Evolutionary conservation across 345 rosid species (phyloP).

Genomic region (Microcos paniculata): DNA sequence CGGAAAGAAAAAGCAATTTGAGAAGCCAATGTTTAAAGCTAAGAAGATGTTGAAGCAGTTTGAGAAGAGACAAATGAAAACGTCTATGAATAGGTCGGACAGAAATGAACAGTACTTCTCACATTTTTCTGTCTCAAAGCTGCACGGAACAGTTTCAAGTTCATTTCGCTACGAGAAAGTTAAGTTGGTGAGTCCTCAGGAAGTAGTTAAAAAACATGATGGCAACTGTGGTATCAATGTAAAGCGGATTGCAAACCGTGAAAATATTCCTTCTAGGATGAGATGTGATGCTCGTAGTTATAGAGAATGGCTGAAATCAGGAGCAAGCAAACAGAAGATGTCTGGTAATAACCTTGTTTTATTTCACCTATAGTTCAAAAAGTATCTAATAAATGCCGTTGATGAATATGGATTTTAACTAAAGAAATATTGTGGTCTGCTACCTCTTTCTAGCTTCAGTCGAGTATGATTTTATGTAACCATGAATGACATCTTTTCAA

Average conservation of each 20-base stretch:
- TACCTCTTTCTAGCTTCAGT: neutral
- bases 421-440: neutral
- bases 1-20: neutral
- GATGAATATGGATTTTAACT: neutral
- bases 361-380: neutral
- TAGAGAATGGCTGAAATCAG: neutral
- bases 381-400: neutral
- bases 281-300: constrained; percentile 8
- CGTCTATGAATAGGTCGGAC: neutral
- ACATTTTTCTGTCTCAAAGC: neutral
- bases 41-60: neutral
- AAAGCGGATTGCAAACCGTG: neutral
- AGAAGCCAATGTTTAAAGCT: neutral
- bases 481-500: neutral
- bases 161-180: constrained; percentile 3
- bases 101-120: neutral
- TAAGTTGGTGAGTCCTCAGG: constrained; percentile 4
- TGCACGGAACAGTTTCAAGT: neutral
- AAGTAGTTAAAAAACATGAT: neutral
- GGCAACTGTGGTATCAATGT: neutral
- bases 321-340: neutral
- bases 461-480: neutral
- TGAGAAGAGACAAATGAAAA: neutral
- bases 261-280: neutral
- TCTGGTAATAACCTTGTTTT: neutral